These are phyloP conservation scores for Lyophyllum shimeji DNA, from an alignment of 768 basidiomycete genomes.

Conservation along the genomic window DNA sequence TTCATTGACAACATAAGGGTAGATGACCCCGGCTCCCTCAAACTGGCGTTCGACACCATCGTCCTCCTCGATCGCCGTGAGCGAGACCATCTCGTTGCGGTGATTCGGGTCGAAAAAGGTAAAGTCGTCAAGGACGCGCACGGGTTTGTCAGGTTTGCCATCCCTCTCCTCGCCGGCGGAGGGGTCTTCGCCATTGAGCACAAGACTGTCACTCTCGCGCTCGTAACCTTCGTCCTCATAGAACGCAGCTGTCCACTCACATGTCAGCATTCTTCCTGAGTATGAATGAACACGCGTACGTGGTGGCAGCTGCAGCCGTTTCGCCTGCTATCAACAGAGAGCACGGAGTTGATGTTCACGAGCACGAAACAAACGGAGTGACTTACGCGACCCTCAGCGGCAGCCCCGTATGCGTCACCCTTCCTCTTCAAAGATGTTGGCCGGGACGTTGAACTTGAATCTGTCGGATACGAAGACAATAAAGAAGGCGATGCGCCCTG, in stretches of 20 bases:
- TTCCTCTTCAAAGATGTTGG: conserved; percentile 22
- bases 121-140: conserved; percentile 59
- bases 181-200: conserved; percentile 43
- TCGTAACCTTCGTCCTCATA: conserved; percentile 34
- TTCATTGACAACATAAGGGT: conserved; percentile 46
- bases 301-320: conserved; percentile 23
- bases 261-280: neutral
- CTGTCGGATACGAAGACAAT: conserved; percentile 2
- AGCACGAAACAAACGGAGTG: neutral
- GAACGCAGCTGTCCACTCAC: conserved; percentile 31
- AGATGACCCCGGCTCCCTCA: conserved; percentile 56
- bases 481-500: conserved; percentile 2
- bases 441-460: neutral
- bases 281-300: conserved; percentile 7
- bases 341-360: neutral
- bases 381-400: conserved; percentile 20
- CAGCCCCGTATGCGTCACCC: conserved; percentile 8
- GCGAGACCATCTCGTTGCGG: conserved; percentile 44
- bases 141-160: conserved; percentile 44
- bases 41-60: conserved; percentile 40
- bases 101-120: conserved; percentile 56
- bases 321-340: conserved; percentile 21
- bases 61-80: conserved; percentile 45
- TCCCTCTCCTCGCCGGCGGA: conserved; percentile 27
- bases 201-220: conserved; percentile 32